Base-by-base conservation (phyloP, 352 stramenopile species). In the Globisporangium nodosum region DNA sequence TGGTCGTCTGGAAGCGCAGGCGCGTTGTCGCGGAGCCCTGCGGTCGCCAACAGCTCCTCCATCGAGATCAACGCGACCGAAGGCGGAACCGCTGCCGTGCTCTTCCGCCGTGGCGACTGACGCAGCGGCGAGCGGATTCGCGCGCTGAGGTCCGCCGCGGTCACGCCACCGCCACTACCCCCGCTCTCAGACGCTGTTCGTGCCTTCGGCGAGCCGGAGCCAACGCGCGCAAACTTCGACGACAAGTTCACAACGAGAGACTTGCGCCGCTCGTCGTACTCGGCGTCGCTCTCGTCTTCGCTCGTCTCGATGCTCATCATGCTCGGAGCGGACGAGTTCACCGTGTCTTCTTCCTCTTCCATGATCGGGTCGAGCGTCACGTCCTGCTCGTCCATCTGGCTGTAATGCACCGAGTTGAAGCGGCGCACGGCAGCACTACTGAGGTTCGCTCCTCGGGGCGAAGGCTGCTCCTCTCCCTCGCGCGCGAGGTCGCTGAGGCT, bases 211-310 rank as follows among this genome's bases (percentile, higher is more conserved):
- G 60, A 59, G 16, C 50, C 51, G 11, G 58, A 66, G 11, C 75
- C 84, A 35, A 90, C 74, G 21, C 74, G 76, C 13, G 92, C 78
- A 53, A 95, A 93, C 47, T 85, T 73, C 9, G 70, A 69, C n/a
- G 76, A 81, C 30, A 93, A 49, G 47, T 93, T 95, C 24, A 93
- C 75, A 1, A 85, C 70, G 0, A 95, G 53, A 15, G 81, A 88
- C 50, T 85, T 72, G 0, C 78, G 70, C 11, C 66, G 70, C 21
- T 66, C 54, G 27, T 69, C 55, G 57, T 86, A 77, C 48, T 90
- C 81, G 3, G 60, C 63, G 49, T 92, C 81, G 30, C 74, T 87
- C 4, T 86, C 72, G 6, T 85, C 66, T 0, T 68, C 68, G 13
- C 70, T 75, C 12, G 66, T 83, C 11, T 84, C 82, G 20, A 92